These are phyloP conservation scores for Mycosphaerella arachidis DNA, from an alignment of 2,329 filamentous ascomycete genomes.

Conservation along the genomic window DNA sequence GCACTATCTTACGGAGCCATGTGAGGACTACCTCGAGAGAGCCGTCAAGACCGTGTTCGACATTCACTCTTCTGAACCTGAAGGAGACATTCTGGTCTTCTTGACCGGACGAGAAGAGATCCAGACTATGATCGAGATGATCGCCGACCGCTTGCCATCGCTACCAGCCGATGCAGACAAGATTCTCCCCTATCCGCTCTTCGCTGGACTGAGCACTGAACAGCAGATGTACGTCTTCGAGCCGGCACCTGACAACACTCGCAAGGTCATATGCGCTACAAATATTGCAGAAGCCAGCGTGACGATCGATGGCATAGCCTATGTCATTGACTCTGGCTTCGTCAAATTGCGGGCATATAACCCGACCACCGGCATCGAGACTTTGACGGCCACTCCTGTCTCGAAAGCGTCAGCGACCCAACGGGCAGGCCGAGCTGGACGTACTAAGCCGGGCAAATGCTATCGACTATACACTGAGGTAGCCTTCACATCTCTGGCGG, in stretches of 20 bases:
- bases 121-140: slow-evolving; percentile 71
- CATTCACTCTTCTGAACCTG: slow-evolving; percentile 74
- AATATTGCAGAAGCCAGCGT: slow-evolving; percentile 97
- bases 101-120: slow-evolving; percentile 92
- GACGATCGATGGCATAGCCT: slow-evolving; percentile 87
- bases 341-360: slow-evolving; percentile 87
- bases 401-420: slow-evolving; percentile 93
- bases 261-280: slow-evolving; percentile 89
- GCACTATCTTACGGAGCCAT: slow-evolving; percentile 71
- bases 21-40: slow-evolving; percentile 81
- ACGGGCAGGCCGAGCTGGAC: slow-evolving; percentile 81
- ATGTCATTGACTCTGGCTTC: slow-evolving; percentile 85
- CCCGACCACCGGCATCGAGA: slow-evolving; percentile 79
- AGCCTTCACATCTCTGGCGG: slow-evolving; percentile 60
- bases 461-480: slow-evolving; percentile 86
- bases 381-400: slow-evolving; percentile 72
- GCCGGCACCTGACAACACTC: slow-evolving; percentile 69
- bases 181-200: slow-evolving; percentile 72
- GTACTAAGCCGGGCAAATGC: slow-evolving; percentile 87
- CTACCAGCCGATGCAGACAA: slow-evolving; percentile 56
- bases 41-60: slow-evolving; percentile 79
- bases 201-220: slow-evolving; percentile 82
- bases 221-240: slow-evolving; percentile 96
- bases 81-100: slow-evolving; percentile 87
- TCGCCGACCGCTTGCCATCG: slow-evolving; percentile 65